Evolutionary conservation across 768 basidiomycete genomes (phyloP).

Genomic region (Neoboletus subvelutipes): DNA sequence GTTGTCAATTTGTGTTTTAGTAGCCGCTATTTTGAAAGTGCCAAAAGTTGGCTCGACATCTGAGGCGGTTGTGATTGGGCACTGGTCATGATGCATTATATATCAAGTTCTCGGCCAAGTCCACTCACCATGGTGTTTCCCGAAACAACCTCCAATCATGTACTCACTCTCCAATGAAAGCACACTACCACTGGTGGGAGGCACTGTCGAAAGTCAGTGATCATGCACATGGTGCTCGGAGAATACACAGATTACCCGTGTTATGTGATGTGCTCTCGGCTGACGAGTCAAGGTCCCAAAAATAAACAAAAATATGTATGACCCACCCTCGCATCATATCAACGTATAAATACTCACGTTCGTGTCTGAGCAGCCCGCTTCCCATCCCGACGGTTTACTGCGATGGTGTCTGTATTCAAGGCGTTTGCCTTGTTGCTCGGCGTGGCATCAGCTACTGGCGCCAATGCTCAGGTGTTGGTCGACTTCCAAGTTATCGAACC

Average conservation of each 20-base stretch:
- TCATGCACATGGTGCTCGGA: neutral
- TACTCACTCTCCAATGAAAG: no score
- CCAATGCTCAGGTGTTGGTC: slow-evolving; percentile 36
- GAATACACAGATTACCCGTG: neutral
- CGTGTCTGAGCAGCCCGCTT: neutral
- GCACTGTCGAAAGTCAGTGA: neutral
- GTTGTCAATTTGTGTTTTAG: neutral
- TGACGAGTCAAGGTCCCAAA: neutral
- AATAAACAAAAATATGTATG: slow-evolving; percentile 1
- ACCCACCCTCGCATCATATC: neutral
- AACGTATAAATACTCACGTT: slow-evolving; percentile 8
- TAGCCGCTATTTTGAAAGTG: no score
- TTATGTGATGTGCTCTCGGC: neutral
- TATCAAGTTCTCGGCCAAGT: no score
- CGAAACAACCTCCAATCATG: no score
- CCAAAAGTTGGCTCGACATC: neutral
- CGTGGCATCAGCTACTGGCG: slow-evolving; percentile 7
- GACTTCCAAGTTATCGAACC: slow-evolving; percentile 77
- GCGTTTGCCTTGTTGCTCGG: slow-evolving; percentile 14
- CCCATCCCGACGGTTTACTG: slow-evolving; percentile 2
- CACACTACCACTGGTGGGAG: no score
- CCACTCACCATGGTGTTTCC: no score
- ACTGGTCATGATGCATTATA: no score
- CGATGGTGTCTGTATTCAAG: slow-evolving; percentile 24
- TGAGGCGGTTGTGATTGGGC: no score